Base-by-base conservation (phyloP, 495 filamentous ascomycete genomes). In the Podospora comata region DNA sequence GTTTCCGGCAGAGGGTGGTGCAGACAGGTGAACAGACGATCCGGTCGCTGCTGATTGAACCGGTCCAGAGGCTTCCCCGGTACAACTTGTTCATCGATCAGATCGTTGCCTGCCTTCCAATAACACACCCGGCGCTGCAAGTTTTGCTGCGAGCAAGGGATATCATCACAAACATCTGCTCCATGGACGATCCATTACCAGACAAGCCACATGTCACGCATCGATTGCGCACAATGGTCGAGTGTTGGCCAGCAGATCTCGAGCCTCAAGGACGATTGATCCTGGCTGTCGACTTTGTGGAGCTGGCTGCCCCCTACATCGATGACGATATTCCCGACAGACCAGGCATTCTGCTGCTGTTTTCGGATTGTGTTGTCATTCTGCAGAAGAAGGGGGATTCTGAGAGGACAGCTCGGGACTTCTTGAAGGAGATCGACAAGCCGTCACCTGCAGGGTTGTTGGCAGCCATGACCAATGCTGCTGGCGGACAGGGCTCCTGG, bases 21-120 rank as follows among this genome's bases (percentile, higher is more conserved):
- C 88, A 94, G 65, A 91, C 89, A 11, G 96, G 95, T 54, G 95
- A 99, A 75, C 96, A 99, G 73, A 84, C 87, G 65, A 82, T 99
- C 34, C 92, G 92, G 54, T 97, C 94, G n/a, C 83, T 94, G 63
- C 83, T 98, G 57, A 98, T 98, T 78, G 95, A 99, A 78, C 95
- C 95, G 0, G 93, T 99, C 9, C 95, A 99, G 77, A 85, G 95
- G 27, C 84, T 99, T 63, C 95, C 95, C 54, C 91, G 95, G 5
- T 99, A 99, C 77, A 97, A 90, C 74, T 82, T 99, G 7, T 88
- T 97, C 71, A 97, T 99, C 70, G 96, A 98, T 79, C 94, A 94
- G 70, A 97, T 99, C 78, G 85, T 92, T 63, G 87, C 88, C 69
- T 90, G 88, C 69, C 84, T 99, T 11, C 93, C 94, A 6, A 84